Conservation (phyloP, 2,329 filamentous ascomycete species). For the Davidsoniella neocaledoniae region DNA sequence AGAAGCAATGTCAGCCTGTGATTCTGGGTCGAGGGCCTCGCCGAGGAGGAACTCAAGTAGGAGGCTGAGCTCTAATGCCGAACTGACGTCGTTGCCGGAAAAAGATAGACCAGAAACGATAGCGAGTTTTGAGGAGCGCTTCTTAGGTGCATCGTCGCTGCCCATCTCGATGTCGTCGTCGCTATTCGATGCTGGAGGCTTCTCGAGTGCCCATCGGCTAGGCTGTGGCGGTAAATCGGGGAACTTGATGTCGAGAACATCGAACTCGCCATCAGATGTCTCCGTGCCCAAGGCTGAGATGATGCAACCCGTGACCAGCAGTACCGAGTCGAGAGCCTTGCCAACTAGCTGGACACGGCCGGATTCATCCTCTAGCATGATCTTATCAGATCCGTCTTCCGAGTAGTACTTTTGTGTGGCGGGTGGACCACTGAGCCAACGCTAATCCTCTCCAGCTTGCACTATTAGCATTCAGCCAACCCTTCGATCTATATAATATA, state of each 20-base stretch:
- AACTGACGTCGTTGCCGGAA: constrained; percentile 52
- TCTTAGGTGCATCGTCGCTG: constrained; percentile 20
- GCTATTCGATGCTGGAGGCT: constrained; percentile 20
- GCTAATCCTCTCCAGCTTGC: constrained; percentile 28
- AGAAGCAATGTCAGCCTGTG: constrained; percentile 41
- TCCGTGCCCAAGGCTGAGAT: constrained; percentile 91
- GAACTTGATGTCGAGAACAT: constrained; percentile 77
- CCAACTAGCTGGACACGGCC: constrained; percentile 72
- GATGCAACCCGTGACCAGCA: constrained; percentile 84
- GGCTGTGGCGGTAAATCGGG: constrained; percentile 75
- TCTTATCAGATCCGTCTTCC: constrained; percentile 40
- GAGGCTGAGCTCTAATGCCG: constrained; percentile 59
- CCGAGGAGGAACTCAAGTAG: constrained; percentile 79
- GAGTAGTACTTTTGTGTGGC: constrained; percentile 61
- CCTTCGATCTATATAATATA: not conserved
- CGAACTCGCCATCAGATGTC: constrained; percentile 79
- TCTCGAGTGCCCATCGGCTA: constrained; percentile 56
- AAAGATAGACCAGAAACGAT: constrained; percentile 81
- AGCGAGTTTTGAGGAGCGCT: constrained; percentile 27
- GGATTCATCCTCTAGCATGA: constrained; percentile 92
- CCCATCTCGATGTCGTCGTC: constrained; percentile 42
- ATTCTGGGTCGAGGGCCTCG: constrained; percentile 47
- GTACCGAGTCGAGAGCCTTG: constrained; percentile 43
- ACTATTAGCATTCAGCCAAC: not conserved
- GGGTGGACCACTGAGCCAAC: constrained; percentile 75